Evolutionary conservation across 768 basidiomycete genomes (phyloP), one percentile per base, ranked within the genome.

Genomic region (Panaeolus cyanescens): DNA sequence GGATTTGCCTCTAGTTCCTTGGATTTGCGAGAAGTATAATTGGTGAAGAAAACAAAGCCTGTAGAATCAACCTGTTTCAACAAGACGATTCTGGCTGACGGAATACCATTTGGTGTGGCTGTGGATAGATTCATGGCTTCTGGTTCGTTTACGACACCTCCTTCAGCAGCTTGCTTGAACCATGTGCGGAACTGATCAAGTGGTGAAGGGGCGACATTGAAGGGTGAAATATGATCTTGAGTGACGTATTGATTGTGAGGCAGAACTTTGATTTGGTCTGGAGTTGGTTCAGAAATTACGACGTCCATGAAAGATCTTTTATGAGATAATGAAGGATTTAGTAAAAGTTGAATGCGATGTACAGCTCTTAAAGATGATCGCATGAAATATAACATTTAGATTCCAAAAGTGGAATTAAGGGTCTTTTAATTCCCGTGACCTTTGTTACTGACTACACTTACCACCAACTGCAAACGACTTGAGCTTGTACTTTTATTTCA

Each of bases 1-100:
- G 93, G 92, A 70, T 95, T 95, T 36, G 77, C 82, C 5, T 74
- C 60, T 30, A 99, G 82, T 72, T 99, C 97, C 39, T 76, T 71
- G 3, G 93, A 95, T 77, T 99, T 99, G 65, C 96, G 86, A 10
- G 95, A 96, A 37, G 87, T 85, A 78, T 99, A 99, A 77, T 99
- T 99, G 32, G 96, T 99, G 83, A 85, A 99, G 79, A 98, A 97
- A 60, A 96, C 85, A 78, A 99, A 98, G 55, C 97, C 97, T 58
- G 80, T 86, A 31, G 81, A 70, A 79, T 99, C 97, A 68, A 93
- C 86, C 70, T 94, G 85, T 75, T 96, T 97, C 70, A 99, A 86
- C 61, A 98, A 87, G 59, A 98, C 95, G 74, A 93, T 84, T 65
- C 96, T 87, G 10, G 90, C 86, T 34, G 93, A 94, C 25, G 96